Evolutionary conservation across 106 monocot species (phyloP).

Genomic region (Triglochin maritima): DNA sequence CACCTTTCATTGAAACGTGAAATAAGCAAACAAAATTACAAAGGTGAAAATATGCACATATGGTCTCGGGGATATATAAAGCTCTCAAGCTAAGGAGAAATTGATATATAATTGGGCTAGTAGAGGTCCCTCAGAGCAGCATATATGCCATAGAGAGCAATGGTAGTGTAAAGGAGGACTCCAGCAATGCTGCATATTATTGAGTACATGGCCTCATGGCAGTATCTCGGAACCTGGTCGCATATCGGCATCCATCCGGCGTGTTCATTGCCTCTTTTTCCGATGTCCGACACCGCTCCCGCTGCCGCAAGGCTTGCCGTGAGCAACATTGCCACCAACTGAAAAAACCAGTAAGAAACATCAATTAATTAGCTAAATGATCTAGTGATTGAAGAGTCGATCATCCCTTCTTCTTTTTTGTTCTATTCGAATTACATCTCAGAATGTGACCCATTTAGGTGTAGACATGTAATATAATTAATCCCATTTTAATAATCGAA

Average conservation of each 20-base stretch:
- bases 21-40: no score
- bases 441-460: not conserved
- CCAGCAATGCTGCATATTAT: slow-evolving; percentile 37
- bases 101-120: no score
- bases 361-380: no score
- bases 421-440: not conserved
- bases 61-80: no score
- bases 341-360: not conserved
- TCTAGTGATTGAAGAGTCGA: not conserved
- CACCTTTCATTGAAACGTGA: no score
- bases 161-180: slow-evolving; percentile 22
- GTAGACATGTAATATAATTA: slow-evolving; percentile 14
- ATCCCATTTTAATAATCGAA: no score
- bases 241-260: slow-evolving; percentile 87
- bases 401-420: no score
- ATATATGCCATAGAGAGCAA: slow-evolving; percentile 32
- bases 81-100: no score
- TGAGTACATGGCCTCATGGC: slow-evolving; percentile 48
- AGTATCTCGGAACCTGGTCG: slow-evolving; percentile 36
- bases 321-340: slow-evolving; percentile 54
- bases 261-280: slow-evolving; percentile 59
- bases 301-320: slow-evolving; percentile 44
- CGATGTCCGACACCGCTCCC: slow-evolving; percentile 40
- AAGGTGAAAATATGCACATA: no score
- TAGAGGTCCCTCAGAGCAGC: no score